phyloP scores from a whole-genome alignment of 768 basidiomycete species.

The Fomitopsis pulvina region DNA sequence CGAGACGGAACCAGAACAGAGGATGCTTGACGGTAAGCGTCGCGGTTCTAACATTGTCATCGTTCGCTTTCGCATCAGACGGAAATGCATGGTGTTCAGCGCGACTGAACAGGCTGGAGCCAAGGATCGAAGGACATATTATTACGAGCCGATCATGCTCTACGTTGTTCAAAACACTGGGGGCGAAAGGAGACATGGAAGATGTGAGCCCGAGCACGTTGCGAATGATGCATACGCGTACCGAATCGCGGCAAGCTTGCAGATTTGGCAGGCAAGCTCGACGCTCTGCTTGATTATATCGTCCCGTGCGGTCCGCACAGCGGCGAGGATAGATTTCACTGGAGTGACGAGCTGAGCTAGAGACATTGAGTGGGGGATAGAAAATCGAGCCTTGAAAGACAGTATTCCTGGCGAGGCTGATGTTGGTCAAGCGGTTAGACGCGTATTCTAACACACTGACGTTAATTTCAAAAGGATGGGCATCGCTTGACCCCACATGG shows the following conservation, averaged over 20 bases:
- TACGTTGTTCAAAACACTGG: neutral
- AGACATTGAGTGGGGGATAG: too few relatives aligned
- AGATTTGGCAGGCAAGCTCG: neutral
- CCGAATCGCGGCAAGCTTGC: neutral
- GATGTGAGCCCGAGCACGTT: neutral
- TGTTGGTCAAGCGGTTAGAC: too few relatives aligned
- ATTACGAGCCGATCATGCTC: neutral
- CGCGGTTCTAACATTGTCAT: neutral
- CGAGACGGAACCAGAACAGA: constrained; percentile 53
- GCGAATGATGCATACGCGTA: too few relatives aligned
- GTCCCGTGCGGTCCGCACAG: neutral
- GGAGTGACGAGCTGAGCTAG: too few relatives aligned
- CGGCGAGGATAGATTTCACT: neutral
- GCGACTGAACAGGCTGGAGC: neutral
- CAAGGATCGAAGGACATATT: neutral
- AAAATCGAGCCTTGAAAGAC: too few relatives aligned
- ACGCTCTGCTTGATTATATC: neutral
- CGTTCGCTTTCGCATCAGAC: neutral
- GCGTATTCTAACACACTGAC: too few relatives aligned
- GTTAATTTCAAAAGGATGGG: too few relatives aligned
- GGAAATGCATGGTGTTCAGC: neutral
- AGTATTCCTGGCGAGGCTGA: too few relatives aligned
- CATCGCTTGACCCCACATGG: too few relatives aligned
- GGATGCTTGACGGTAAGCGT: constrained; percentile 25
- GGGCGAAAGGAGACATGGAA: neutral